Evolutionary conservation across 371 early-diverging fungal species (phyloP).

Genomic region (Mucor piriformis): DNA sequence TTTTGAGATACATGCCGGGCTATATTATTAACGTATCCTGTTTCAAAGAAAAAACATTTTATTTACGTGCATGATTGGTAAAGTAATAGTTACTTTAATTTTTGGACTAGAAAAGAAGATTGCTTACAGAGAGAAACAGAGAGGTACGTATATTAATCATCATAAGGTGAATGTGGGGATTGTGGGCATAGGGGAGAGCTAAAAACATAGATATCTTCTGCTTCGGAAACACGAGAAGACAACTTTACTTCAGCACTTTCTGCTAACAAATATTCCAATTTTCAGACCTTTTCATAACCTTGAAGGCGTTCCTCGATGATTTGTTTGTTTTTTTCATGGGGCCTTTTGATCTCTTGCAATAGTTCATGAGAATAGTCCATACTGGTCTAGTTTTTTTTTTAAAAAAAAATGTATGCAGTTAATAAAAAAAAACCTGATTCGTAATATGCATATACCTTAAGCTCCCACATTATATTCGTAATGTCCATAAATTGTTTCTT

Average conservation of each 20-base stretch:
- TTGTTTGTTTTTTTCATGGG: conserved; percentile 19
- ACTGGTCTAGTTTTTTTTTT: conserved; percentile 8
- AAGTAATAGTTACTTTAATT: no score
- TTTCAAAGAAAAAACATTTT: no score
- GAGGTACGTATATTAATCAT: no score
- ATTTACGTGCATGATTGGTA: no score
- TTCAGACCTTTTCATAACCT: conserved; percentile 9
- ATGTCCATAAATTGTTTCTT: conserved; percentile 14
- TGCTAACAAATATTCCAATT: conserved; percentile 14
- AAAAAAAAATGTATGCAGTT: conserved; percentile 12
- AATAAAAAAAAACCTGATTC: conserved; percentile 16
- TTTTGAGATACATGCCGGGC: no score
- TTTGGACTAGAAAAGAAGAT: no score
- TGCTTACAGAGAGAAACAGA: no score
- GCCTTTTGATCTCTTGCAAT: conserved; percentile 20
- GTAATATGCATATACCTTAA: conserved; percentile 16
- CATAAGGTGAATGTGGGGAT: no score
- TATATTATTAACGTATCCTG: no score
- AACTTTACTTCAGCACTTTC: conserved; percentile 22
- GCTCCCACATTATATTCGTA: conserved; percentile 23
- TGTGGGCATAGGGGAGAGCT: no score
- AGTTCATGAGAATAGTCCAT: conserved; percentile 15
- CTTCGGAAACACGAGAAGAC: conserved; percentile 20
- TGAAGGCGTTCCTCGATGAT: conserved; percentile 7
- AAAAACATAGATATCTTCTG: conserved; percentile 19